Conservation (phyloP, 306 rosid species). For the Geum urbanum region DNA sequence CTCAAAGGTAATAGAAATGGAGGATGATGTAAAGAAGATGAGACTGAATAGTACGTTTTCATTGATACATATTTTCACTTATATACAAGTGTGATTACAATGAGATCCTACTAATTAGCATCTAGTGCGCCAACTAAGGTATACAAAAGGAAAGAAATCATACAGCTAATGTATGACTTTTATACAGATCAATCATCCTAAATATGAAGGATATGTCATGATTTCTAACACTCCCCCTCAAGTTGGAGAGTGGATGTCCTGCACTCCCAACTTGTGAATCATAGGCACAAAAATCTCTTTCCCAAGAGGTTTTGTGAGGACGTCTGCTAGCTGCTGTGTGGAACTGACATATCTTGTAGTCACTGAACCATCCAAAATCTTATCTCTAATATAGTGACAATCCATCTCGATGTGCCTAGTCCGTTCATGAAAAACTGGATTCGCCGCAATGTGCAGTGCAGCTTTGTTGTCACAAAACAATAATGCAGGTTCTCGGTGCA, state of each 20-base stretch:
- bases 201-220: no score
- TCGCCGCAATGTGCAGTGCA: not conserved
- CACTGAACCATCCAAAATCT: not conserved
- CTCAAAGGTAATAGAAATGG: slow-evolving; percentile 25
- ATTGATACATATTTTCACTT: no score
- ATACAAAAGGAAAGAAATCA: no score
- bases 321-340: not conserved
- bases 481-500: not conserved
- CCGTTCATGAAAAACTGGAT: not conserved
- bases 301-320: not conserved
- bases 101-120: no score
- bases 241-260: not conserved
- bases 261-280: not conserved
- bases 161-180: no score
- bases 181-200: no score
- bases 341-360: not conserved
- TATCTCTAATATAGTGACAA: not conserved
- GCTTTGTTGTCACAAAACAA: not conserved
- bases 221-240: no score
- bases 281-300: not conserved
- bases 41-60: no score
- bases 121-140: no score
- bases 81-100: no score
- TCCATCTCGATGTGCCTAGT: not conserved
- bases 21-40: no score